Conservation (phyloP, 2,329 filamentous ascomycete species). For the Penicillium sp. region DNA sequence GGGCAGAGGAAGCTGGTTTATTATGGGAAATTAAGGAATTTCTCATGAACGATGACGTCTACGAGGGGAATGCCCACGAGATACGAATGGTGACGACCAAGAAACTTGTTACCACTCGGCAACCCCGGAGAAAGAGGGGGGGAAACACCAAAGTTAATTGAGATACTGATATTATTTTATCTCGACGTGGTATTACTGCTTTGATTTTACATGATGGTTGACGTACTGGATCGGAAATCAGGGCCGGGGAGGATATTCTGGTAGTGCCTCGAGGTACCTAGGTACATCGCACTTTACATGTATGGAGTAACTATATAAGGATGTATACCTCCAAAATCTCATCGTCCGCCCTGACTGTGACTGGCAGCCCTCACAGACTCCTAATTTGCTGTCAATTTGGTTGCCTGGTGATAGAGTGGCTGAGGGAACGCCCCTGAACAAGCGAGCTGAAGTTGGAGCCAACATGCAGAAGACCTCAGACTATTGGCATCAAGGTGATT, state of each 20-base stretch:
- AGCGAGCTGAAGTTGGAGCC: no score
- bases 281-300: neutral
- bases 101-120: constrained; percentile 16
- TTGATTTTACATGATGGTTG: neutral
- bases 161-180: neutral
- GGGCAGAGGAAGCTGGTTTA: neutral
- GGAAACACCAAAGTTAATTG: neutral
- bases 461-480: neutral
- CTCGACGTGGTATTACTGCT: neutral
- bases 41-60: constrained; percentile 35
- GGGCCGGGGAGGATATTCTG: neutral
- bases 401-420: constrained; percentile 18
- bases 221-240: constrained; percentile 8
- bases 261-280: neutral
- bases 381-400: constrained; percentile 9
- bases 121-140: constrained; percentile 8
- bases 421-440: neutral
- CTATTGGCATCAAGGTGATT: neutral
- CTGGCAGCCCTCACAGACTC: neutral
- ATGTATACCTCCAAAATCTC: no score
- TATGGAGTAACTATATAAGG: no score
- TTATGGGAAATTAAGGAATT: neutral
- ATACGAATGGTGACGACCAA: constrained; percentile 5
- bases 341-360: neutral
- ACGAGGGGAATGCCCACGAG: constrained; percentile 17